Evolutionary conservation across 352 stramenopile species (phyloP).

Genomic region (Globisporangium echinulatum): DNA sequence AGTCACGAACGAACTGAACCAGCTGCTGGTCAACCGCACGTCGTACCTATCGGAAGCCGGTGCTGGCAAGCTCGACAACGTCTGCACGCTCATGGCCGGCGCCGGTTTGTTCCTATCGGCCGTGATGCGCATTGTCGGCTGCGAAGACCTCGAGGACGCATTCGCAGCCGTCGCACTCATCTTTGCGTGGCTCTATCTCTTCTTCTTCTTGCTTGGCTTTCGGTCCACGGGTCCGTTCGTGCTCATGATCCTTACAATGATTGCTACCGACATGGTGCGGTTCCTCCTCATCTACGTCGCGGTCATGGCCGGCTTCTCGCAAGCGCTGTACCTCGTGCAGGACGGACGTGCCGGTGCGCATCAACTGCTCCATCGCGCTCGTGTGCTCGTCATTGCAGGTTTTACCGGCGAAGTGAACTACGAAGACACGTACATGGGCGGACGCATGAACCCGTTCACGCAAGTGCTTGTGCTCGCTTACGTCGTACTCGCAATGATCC

Average conservation of each 20-base stretch:
- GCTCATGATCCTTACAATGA: conserved; percentile 64
- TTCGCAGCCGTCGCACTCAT: conserved; percentile 36
- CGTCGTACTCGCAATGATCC: conserved; percentile 56
- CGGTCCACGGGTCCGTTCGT: conserved; percentile 56
- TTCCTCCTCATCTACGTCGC: conserved; percentile 55
- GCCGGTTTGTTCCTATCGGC: conserved; percentile 27
- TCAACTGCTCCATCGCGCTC: conserved; percentile 32
- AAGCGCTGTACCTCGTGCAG: conserved; percentile 49
- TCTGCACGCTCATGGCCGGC: conserved; percentile 36
- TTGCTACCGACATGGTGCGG: conserved; percentile 46
- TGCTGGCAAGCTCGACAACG: conserved; percentile 43
- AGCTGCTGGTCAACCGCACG: conserved; percentile 35
- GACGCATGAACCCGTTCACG: conserved; percentile 38
- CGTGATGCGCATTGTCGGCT: conserved; percentile 13
- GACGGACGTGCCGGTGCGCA: conserved; percentile 27
- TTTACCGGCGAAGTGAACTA: conserved; percentile 62
- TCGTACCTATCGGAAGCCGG: conserved; percentile 38
- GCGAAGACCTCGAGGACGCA: conserved; percentile 33
- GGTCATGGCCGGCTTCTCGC: conserved; percentile 46
- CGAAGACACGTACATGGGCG: conserved; percentile 41
- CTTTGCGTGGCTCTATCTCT: conserved; percentile 55
- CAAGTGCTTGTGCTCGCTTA: conserved; percentile 53
- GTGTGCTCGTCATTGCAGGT: conserved; percentile 41
- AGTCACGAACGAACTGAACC: conserved; percentile 46
- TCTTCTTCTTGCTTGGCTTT: conserved; percentile 67